Percentiles rank a stretch among this genome's conserved stretches.
These are phyloP conservation scores for Schoenoplectus triqueter DNA, from an alignment of 202 grass and related monocot genomes.

Conservation along the genomic window DNA sequence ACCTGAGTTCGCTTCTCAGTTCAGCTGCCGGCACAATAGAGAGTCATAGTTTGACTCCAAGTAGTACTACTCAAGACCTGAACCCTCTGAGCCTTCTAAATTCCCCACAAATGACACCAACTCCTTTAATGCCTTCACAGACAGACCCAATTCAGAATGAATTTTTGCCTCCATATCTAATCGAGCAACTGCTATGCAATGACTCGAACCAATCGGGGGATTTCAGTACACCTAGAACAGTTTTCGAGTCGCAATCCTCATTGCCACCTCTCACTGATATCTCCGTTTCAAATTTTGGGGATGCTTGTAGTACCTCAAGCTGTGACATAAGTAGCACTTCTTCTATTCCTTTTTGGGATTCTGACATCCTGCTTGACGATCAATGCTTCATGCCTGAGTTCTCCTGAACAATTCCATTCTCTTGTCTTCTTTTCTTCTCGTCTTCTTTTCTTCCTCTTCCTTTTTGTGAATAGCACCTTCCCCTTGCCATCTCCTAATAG, in stretches of 20 bases:
- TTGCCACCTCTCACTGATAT: slow-evolving; percentile 72
- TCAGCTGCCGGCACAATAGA: slow-evolving; percentile 43
- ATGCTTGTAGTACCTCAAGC: slow-evolving; percentile 69
- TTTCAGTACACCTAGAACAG: slow-evolving; percentile 47
- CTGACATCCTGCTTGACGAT: slow-evolving; percentile 61
- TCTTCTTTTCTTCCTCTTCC: neutral
- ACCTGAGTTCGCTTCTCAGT: slow-evolving; percentile 57
- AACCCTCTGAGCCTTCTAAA: slow-evolving; percentile 62
- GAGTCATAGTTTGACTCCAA: slow-evolving; percentile 50
- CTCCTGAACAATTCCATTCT: slow-evolving; percentile 46
- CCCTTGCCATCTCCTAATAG: slow-evolving; percentile 21
- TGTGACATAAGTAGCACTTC: slow-evolving; percentile 58
- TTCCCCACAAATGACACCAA: slow-evolving; percentile 54
- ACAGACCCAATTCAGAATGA: slow-evolving; percentile 54
- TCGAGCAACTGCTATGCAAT: slow-evolving; percentile 49
- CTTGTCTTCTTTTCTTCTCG: no score
- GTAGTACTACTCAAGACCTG: slow-evolving; percentile 48
- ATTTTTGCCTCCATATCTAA: slow-evolving; percentile 62
- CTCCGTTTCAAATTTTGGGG: slow-evolving; percentile 63
- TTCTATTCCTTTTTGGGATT: slow-evolving; percentile 49
- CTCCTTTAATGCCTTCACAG: slow-evolving; percentile 56
- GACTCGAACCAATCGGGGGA: slow-evolving; percentile 44
- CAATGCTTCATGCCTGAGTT: slow-evolving; percentile 61
- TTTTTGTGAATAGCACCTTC: slow-evolving; percentile 39
- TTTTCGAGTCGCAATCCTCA: slow-evolving; percentile 53